Evolutionary conservation across 2,329 filamentous ascomycete genomes (phyloP).

Genomic region (Zasmidium citrigriseum): DNA sequence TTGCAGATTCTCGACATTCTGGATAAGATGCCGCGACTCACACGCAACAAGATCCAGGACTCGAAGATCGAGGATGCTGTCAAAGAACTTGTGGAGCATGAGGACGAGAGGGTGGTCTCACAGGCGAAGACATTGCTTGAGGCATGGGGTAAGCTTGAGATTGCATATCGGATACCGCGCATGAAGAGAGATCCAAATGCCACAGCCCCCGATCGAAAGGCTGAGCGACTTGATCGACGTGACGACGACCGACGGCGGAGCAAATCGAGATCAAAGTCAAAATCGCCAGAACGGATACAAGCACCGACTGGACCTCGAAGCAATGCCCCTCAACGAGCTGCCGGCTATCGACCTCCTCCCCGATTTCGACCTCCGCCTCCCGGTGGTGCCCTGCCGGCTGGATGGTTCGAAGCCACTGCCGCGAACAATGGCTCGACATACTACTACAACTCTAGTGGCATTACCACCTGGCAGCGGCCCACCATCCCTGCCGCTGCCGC

Average conservation of each 20-base stretch:
- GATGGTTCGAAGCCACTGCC: conserved; percentile 80
- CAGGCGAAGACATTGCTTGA: conserved; percentile 72
- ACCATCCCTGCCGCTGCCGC: conserved; percentile 60
- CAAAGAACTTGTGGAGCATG: conserved; percentile 66
- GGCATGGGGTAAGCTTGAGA: conserved; percentile 85
- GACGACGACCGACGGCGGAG: conserved; percentile 53
- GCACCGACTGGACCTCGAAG: conserved; percentile 55
- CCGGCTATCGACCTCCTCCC: conserved; percentile 53
- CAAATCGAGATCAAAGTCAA: conserved; percentile 50
- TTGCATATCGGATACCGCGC: conserved; percentile 89
- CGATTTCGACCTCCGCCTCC: conserved; percentile 48
- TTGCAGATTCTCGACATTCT: conserved; percentile 88
- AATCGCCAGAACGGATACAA: conserved; percentile 47
- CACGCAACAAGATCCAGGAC: conserved; percentile 94
- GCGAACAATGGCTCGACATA: conserved; percentile 70
- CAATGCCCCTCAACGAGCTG: conserved; percentile 59
- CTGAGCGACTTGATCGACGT: conserved; percentile 65
- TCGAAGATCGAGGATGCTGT: conserved; percentile 90
- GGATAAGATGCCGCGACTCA: conserved; percentile 83
- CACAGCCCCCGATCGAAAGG: conserved; percentile 51
- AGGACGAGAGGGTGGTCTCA: conserved; percentile 66
- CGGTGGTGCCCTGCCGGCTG: conserved; percentile 65
- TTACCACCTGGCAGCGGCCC: conserved; percentile 80
- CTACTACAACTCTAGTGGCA: conserved; percentile 78
- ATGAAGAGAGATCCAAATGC: conserved; percentile 77